Percentiles rank a stretch among this genome's conserved stretches.
These are phyloP conservation scores for Oryza nivara DNA, from an alignment of 176 grass and related monocot species.

Conservation along the genomic window DNA sequence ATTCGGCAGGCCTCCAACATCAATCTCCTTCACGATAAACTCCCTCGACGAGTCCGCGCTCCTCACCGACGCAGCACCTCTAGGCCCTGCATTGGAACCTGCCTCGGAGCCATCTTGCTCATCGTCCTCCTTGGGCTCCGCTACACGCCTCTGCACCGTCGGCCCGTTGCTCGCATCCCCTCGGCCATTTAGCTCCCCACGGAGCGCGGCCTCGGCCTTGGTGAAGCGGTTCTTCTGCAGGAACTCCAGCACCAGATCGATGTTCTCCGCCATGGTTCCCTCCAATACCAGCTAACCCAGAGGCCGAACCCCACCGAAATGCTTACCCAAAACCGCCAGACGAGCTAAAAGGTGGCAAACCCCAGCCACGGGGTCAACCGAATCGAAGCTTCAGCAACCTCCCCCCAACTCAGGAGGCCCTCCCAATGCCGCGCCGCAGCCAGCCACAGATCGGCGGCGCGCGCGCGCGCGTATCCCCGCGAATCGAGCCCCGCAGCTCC, in stretches of 20 bases:
- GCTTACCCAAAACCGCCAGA: conserved; percentile 11
- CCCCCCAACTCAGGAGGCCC: not conserved
- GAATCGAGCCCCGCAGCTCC: conserved; percentile 42
- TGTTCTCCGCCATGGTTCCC: conserved; percentile 77
- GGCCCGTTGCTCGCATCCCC: conserved; percentile 34
- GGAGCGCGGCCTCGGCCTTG: conserved; percentile 85
- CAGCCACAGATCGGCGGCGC: conserved; percentile 39
- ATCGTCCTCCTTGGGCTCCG: conserved; percentile 38
- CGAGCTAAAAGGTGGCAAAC: conserved; percentile 28
- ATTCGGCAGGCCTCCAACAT: conserved; percentile 55
- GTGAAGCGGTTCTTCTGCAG: conserved; percentile 82
- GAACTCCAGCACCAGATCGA: conserved; percentile 94
- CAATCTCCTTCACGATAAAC: conserved; percentile 97
- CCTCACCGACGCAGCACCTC: conserved; percentile 37
- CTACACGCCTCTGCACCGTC: not conserved
- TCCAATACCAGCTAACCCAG: conserved; percentile 35
- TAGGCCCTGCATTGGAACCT: conserved; percentile 36
- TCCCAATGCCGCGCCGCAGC: conserved; percentile 35
- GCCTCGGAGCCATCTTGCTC: conserved; percentile 41
- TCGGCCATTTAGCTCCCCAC: conserved; percentile 70
- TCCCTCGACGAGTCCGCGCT: conserved; percentile 71
- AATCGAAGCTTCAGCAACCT: conserved; percentile 32
- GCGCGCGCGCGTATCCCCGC: not conserved
- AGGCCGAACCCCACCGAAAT: not conserved
- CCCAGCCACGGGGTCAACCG: not conserved